Base-by-base conservation (phyloP, 139 green algal genomes). In the Picochlorum sp. region DNA sequence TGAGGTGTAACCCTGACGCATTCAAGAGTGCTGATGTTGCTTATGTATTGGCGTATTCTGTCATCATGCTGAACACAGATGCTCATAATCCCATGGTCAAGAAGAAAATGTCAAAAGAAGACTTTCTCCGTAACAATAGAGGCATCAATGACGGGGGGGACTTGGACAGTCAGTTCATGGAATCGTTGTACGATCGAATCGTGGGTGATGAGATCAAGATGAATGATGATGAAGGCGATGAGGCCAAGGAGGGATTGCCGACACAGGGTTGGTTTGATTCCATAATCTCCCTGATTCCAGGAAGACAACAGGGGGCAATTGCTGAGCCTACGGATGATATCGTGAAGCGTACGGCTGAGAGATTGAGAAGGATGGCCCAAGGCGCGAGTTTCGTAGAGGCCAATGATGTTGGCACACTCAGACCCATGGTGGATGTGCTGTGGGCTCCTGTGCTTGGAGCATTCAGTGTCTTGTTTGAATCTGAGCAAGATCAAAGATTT, bases 11-110 rank as follows among this genome's bases (percentile, higher is more conserved):
- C 69, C 88, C 90, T 2, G 78, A 78, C 23, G 65, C 73, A 30
- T 99, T 98, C 77, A 91, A 89, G 70, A 86, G 64, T 16, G 92
- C 94, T 2, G 94, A 99, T 66, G 92, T 95, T 38, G 94, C 88
- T 9, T 99, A 98, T 69, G 91, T 99, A 72, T 83, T 99, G 51
- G 90, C 92, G 24, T 99, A 97, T 80, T 92, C 80, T 10, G 90
- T 98, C 61, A 97, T 99, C 84, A 96, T 99, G 94, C 88, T 99
- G 69, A 98, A 99, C 86, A 99, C 94, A 3, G 94, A 99, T 73
- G 90, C 91, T 20, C 94, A 99, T 84, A 99, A 98, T 76, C 86
- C 87, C 1, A 75, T 83, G 63, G 85, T 89, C n/a, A 87, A 86
- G 75, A 68, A 72, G 37, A 89, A 90, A 76, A 88, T 91, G 73